Base-by-base conservation (phyloP, 306 rosid genomes). In the Glycine latifolia region DNA sequence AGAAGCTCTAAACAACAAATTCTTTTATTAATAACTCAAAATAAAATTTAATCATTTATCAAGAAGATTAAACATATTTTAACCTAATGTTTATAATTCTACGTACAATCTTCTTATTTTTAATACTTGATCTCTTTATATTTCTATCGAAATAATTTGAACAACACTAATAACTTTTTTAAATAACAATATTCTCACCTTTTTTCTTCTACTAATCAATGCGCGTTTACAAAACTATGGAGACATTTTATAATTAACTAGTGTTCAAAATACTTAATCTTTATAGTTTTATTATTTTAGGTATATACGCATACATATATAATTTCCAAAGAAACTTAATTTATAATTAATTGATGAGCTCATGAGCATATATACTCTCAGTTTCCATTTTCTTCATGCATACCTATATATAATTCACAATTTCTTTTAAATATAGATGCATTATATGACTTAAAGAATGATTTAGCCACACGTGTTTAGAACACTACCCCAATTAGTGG, bases 401-500 rank as follows among this genome's bases (percentile, higher is more conserved):
- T 47, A 10, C 4, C 41, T 37, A 26, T 26, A 26, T 26, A 26
- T 26, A 26, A 26, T 44, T 52, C 58, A 52, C 58, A 52, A 1
- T 13, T 52, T 52, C 4, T 52, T 52, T 52, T 0, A 4, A 52
- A 58, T 7, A 7, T 7, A 15, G 11, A 6, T 0, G n/a, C 46
- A 11, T 13, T 68, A 11, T 50, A 68, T 3, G 46, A 11, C 11
- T n/a, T 37, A 31, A 56, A 84, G 48, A 65, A 76, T 53, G 66
- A 46, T 70, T 8, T 15, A 17, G 12, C 47, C 47, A 56, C 14
- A 92, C 88, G 88, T 88, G 92, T 86, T 66, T 1, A 26, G 43
- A 72, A 83, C 43, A 47, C 10, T n/a, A 76, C 87, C 88, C 46
- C 79, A 37, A 75, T 81, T 83, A 86, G 90, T 88, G 90, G 89